Base-by-base conservation (phyloP, 1,284 basidiomycete species). In the Trametes pubescens region DNA sequence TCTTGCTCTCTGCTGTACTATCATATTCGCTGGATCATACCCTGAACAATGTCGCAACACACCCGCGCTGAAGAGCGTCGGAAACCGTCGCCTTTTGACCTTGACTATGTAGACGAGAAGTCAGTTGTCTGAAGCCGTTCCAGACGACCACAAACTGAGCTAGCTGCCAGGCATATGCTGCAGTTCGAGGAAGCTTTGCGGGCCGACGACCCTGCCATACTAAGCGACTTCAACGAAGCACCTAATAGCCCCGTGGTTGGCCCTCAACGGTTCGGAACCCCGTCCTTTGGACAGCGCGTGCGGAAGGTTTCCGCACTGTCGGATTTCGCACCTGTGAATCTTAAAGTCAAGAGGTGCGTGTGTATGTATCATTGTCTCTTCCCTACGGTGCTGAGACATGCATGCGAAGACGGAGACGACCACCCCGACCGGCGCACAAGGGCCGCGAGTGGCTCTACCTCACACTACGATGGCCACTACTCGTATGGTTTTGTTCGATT, bases 261-360 rank as follows among this genome's bases (percentile, higher is more conserved):
- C 35, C 71, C 74, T 22, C 76, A 74, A 59, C 75, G 75, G 59
- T 75, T 78, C 56, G 18, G 61, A 54, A 32, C 67, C 13, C 57
- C 71, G 32, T 67, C 68, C 18, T 65, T 68, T 18, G 74, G 75
- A 14, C 75, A 73, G 26, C 80, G 84, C 37, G 81, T 87, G 34
- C 83, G 90, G 72, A 95, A 94, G 78, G 88, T 98, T 16, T 90
- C 93, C 57, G 95, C 95, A 0, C 80, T 96, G 49, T 94, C 92
- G 11, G 96, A 98, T 77, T 98, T 97, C 75, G 96, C 96, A 1
- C 96, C 96, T 0, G 88, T 98, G 21, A 93, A 96, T 74, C 78
- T 94, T 68, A 89, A 84, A 72, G 89, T 97, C 34, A 87, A 85
- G 75, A 86, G 81, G 91, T 90, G 67, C 59, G 74, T 77, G 18